phyloP scores from a whole-genome alignment of 2,329 filamentous ascomycete genomes.

The Colletotrichum sp. region DNA sequence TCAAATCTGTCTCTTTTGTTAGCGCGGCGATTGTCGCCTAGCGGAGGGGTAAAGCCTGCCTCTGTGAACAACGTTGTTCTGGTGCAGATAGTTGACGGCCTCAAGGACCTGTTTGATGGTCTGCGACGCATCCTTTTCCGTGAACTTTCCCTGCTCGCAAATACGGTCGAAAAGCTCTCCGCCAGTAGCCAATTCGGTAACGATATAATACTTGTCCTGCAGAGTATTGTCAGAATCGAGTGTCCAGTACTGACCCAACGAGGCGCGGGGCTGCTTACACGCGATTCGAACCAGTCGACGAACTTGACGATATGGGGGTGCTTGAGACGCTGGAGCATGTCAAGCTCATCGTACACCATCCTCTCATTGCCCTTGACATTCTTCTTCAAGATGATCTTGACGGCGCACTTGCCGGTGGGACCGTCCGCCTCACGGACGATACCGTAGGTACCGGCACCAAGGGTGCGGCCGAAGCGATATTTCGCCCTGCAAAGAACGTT shows the following conservation, averaged over 20 bases:
- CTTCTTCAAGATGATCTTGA: slow-evolving; percentile 99
- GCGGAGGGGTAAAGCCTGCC: slow-evolving; percentile 54
- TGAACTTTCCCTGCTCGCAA: slow-evolving; percentile 97
- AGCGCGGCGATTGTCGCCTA: slow-evolving; percentile 1
- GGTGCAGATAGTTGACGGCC: slow-evolving; percentile 92
- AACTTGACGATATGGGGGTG: slow-evolving; percentile 98
- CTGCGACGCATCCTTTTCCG: slow-evolving; percentile 95
- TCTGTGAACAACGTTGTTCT: slow-evolving; percentile 94
- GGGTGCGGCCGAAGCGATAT: slow-evolving; percentile 90
- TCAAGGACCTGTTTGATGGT: slow-evolving; percentile 94
- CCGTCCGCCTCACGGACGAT: slow-evolving; percentile 95
- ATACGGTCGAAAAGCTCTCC: slow-evolving; percentile 98
- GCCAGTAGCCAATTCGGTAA: slow-evolving; percentile 93
- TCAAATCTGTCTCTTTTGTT: slow-evolving; percentile 70
- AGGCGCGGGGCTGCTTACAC: slow-evolving; percentile 59
- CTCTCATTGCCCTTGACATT: slow-evolving; percentile 98
- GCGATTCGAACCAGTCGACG: slow-evolving; percentile 98
- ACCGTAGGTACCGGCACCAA: slow-evolving; percentile 97
- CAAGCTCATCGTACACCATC: slow-evolving; percentile 98
- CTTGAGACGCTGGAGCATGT: slow-evolving; percentile 88
- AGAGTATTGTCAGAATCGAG: not conserved
- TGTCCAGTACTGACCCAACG: not conserved
- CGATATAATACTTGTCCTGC: slow-evolving; percentile 99
- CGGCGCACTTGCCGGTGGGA: slow-evolving; percentile 81
- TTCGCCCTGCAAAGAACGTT: slow-evolving; percentile 62